phyloP scores from a whole-genome alignment of 2,329 filamentous ascomycete species.

The Exophiala sp. region DNA sequence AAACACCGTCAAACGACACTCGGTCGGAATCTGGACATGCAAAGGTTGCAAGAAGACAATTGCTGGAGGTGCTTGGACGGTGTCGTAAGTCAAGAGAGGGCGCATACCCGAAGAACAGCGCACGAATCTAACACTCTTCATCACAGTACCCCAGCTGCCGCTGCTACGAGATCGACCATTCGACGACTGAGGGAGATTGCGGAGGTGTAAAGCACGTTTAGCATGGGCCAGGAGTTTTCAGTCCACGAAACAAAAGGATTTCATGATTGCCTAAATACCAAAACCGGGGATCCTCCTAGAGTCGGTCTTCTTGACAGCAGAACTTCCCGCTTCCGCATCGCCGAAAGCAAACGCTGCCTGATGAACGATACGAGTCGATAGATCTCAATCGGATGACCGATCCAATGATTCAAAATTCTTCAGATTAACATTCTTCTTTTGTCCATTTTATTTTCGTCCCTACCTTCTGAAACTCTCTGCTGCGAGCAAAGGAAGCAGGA shows the following conservation, averaged over 20 bases:
- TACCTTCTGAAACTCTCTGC: neutral
- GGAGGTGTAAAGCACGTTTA: constrained; percentile 56
- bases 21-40: constrained; percentile 97
- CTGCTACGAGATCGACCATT: constrained; percentile 91
- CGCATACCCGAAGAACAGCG: neutral
- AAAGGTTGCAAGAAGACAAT: constrained; percentile 89
- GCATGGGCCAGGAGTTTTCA: constrained; percentile 24
- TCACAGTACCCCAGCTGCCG: constrained; percentile 80
- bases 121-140: constrained; percentile 5
- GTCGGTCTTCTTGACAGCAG: constrained; percentile 15
- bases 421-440: neutral
- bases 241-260: constrained; percentile 6
- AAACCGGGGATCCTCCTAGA: constrained; percentile 8
- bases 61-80: constrained; percentile 87
- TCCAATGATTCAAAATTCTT: neutral
- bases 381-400: constrained; percentile 26
- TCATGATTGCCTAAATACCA: constrained; percentile 13
- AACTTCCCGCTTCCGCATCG: constrained; percentile 13
- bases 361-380: constrained; percentile 24
- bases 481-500: too few relatives aligned
- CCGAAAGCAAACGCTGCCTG: constrained; percentile 17
- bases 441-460: constrained; percentile 2
- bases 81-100: constrained; percentile 68
- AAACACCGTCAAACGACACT: constrained; percentile 82
- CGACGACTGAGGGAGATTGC: constrained; percentile 95